These are phyloP conservation scores for Lolium multiflorum DNA, from an alignment of 176 grass and related monocot species.

Conservation along the genomic window DNA sequence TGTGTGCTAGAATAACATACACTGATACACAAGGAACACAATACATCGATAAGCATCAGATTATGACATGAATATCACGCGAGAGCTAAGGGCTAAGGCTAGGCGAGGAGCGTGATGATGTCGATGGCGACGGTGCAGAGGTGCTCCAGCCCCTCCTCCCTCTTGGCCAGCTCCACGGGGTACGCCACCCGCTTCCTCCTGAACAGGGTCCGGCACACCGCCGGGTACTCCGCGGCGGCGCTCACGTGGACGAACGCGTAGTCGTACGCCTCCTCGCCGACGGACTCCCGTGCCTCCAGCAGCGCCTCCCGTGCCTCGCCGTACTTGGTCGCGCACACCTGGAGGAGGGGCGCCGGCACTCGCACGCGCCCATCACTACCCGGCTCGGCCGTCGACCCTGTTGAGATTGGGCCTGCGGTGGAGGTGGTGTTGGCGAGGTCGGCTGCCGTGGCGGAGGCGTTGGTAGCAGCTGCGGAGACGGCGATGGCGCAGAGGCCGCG, in stretches of 20 bases:
- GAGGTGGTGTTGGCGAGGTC: constrained; percentile 39
- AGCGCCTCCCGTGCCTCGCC: constrained; percentile 59
- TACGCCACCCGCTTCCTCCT: constrained; percentile 40
- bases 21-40: no score
- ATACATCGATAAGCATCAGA: no score
- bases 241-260: constrained; percentile 75
- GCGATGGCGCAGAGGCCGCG: constrained; percentile 67
- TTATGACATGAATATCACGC: no score
- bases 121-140: constrained; percentile 77
- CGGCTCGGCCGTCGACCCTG: neutral
- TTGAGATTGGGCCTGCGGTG: neutral
- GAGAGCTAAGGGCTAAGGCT: no score
- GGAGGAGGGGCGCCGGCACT: constrained; percentile 12
- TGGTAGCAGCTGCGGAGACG: constrained; percentile 51
- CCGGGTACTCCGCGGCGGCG: constrained; percentile 83
- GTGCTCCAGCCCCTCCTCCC: constrained; percentile 60
- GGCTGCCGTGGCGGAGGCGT: constrained; percentile 59
- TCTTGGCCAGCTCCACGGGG: constrained; percentile 53
- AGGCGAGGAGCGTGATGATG: constrained; percentile 63
- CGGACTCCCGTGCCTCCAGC: constrained; percentile 43
- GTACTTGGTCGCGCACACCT: constrained; percentile 67
- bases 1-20: no score
- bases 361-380: neutral
- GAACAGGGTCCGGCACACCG: constrained; percentile 65
- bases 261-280: constrained; percentile 63